Evolutionary conservation across 2,329 filamentous ascomycete species (phyloP).

Genomic region (Aspergillus aculeatus): DNA sequence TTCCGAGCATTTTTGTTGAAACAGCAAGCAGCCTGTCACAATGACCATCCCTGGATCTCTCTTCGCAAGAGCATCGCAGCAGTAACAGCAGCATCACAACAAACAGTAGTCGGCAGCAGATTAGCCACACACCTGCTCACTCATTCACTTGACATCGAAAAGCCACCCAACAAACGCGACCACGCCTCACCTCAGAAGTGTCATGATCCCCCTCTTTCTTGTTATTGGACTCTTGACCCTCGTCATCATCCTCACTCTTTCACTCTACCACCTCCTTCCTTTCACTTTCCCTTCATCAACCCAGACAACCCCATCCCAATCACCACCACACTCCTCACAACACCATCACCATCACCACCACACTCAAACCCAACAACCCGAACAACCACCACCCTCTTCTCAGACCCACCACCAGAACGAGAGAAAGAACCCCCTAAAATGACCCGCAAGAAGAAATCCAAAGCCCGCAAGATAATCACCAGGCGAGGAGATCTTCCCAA

Average conservation of each 20-base stretch:
- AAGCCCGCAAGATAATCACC: no score
- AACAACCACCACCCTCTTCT: not conserved
- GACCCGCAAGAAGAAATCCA: no score
- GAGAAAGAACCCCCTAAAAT: no score
- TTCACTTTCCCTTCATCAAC: not conserved
- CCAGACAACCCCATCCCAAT: not conserved
- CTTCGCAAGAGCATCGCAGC: no score
- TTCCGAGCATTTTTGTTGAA: not conserved
- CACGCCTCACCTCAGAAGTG: no score
- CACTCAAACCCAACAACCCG: not conserved
- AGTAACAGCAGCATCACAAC: no score
- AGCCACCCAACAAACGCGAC: not conserved
- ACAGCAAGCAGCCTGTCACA: no score
- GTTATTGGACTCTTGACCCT: not conserved
- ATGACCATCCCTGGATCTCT: no score
- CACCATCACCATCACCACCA: not conserved
- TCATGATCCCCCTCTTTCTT: no score
- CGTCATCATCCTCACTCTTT: not conserved
- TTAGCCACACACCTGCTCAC: not conserved
- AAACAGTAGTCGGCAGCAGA: no score
- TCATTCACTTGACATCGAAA: not conserved
- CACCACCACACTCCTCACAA: not conserved
- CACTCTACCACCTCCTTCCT: not conserved
- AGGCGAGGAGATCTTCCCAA: not conserved
- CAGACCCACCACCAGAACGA: no score